Conservation (phyloP, 805 yeast species). For the Ogataea paraovalis region DNA sequence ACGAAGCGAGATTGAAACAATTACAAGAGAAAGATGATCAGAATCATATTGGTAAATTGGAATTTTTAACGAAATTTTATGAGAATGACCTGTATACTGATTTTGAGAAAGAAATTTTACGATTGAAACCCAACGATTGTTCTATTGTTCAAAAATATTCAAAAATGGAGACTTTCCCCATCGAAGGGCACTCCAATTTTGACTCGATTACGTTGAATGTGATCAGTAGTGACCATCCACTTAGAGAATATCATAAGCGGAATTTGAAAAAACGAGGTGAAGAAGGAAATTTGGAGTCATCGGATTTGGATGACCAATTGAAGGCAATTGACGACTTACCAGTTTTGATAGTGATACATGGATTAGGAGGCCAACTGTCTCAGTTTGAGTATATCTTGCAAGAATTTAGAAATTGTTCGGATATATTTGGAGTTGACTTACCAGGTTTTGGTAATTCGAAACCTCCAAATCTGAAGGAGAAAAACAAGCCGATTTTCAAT, state of each 20-base stretch:
- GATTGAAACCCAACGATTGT: slow-evolving; percentile 51
- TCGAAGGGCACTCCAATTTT: slow-evolving; percentile 19
- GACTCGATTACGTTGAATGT: slow-evolving; percentile 38
- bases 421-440: slow-evolving; percentile 67
- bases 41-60: not conserved
- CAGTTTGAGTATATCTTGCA: slow-evolving; percentile 78
- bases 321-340: slow-evolving; percentile 49
- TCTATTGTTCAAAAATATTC: slow-evolving; percentile 49
- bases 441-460: slow-evolving; percentile 81
- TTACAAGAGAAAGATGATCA: slow-evolving; percentile 18
- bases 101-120: slow-evolving; percentile 40
- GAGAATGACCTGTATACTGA: slow-evolving; percentile 21
- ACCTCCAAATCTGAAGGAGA: slow-evolving; percentile 13
- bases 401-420: slow-evolving; percentile 56
- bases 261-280: slow-evolving; percentile 17
- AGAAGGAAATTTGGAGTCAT: not conserved
- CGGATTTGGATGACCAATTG: slow-evolving; percentile 16
- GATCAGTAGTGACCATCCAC: slow-evolving; percentile 49
- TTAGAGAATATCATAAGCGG: slow-evolving; percentile 33
- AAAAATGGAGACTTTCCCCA: slow-evolving; percentile 35
- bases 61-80: slow-evolving; percentile 11
- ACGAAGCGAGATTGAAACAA: slow-evolving; percentile 6
- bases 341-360: slow-evolving; percentile 68
- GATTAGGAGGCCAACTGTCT: slow-evolving; percentile 84
- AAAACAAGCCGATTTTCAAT: slow-evolving; percentile 7